Percentiles rank a stretch among this genome's conserved stretches.
Evolutionary conservation across 2,329 filamentous ascomycete species (phyloP).

Genomic region (Talaromyces sp.): DNA sequence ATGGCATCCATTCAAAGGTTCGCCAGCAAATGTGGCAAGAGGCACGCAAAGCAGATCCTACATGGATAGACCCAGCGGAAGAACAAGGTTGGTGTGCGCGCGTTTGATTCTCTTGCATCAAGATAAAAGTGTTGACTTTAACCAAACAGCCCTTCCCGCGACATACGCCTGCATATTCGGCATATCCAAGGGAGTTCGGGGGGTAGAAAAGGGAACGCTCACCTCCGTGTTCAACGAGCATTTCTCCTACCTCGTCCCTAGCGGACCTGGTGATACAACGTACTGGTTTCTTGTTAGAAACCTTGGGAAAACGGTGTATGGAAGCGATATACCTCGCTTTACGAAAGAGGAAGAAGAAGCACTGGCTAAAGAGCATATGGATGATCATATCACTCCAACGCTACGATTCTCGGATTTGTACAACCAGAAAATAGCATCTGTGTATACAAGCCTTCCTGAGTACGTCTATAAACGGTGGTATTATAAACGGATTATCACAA

Average conservation of each 20-base stretch:
- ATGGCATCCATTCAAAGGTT: slow-evolving; percentile 36
- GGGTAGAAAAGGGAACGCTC: slow-evolving; percentile 12
- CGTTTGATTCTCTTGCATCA: background rate
- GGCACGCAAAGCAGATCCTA: slow-evolving; percentile 13
- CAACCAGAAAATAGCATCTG: slow-evolving; percentile 11
- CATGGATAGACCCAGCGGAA: slow-evolving; percentile 15
- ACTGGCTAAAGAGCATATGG: slow-evolving; percentile 11
- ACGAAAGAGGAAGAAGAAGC: slow-evolving; percentile 16
- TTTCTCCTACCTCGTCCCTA: slow-evolving; percentile 15
- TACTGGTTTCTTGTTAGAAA: slow-evolving; percentile 21
- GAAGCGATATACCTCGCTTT: slow-evolving; percentile 17
- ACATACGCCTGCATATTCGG: slow-evolving; percentile 24
- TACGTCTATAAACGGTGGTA: slow-evolving; percentile 13
- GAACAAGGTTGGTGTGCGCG: slow-evolving; percentile 8
- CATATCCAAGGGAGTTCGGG: slow-evolving; percentile 13
- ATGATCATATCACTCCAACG: slow-evolving; percentile 14
- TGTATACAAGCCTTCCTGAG: slow-evolving; percentile 14
- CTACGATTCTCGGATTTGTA: slow-evolving; percentile 19
- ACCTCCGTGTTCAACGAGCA: slow-evolving; percentile 14
- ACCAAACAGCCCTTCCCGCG: slow-evolving; percentile 11
- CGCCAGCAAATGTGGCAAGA: slow-evolving; percentile 26
- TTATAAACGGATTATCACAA: background rate
- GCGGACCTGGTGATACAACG: slow-evolving; percentile 14
- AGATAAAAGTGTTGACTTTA: background rate
- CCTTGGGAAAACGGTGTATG: slow-evolving; percentile 14